Evolutionary conservation across 495 filamentous ascomycete genomes (phyloP).

Genomic region (Margaritispora aquatica): DNA sequence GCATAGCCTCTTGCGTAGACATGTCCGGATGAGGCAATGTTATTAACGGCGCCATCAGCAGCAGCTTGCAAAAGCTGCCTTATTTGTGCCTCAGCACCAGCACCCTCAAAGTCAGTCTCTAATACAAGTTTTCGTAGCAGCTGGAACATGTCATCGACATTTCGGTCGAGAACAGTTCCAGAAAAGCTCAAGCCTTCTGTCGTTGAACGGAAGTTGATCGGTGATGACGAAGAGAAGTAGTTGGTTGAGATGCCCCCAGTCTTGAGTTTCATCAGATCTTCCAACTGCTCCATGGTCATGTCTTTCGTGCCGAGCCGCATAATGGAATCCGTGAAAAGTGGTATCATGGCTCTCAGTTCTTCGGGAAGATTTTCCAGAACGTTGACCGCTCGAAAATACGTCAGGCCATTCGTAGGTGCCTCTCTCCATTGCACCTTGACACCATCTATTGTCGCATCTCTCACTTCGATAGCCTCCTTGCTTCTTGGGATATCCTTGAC

Average conservation of each 20-base stretch:
- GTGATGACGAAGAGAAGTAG: slow-evolving; percentile 70
- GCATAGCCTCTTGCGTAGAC: slow-evolving; percentile 77
- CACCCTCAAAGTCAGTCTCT: slow-evolving; percentile 83
- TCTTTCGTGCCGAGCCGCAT: slow-evolving; percentile 86
- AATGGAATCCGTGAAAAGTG: slow-evolving; percentile 85
- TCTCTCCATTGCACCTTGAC: slow-evolving; percentile 83
- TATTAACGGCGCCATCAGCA: slow-evolving; percentile 85
- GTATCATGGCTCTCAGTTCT: slow-evolving; percentile 78
- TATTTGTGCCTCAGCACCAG: slow-evolving; percentile 73
- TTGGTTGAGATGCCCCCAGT: slow-evolving; percentile 85
- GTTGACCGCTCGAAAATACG: slow-evolving; percentile 90
- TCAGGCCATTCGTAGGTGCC: slow-evolving; percentile 89
- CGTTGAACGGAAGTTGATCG: slow-evolving; percentile 58
- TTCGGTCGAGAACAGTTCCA: slow-evolving; percentile 81
- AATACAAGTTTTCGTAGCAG: slow-evolving; percentile 70
- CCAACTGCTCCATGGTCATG: slow-evolving; percentile 87
- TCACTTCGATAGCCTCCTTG: slow-evolving; percentile 62
- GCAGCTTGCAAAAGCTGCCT: slow-evolving; percentile 77
- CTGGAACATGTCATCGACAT: slow-evolving; percentile 86
- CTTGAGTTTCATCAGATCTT: slow-evolving; percentile 92
- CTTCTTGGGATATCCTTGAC: slow-evolving; percentile 81
- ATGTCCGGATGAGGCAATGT: slow-evolving; percentile 82
- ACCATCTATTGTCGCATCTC: slow-evolving; percentile 58
- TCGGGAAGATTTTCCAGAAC: slow-evolving; percentile 72
- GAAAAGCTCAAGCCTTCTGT: slow-evolving; percentile 77